Evolutionary conservation across 768 basidiomycete genomes (phyloP).

Genomic region (Dentipellis fragilis): DNA sequence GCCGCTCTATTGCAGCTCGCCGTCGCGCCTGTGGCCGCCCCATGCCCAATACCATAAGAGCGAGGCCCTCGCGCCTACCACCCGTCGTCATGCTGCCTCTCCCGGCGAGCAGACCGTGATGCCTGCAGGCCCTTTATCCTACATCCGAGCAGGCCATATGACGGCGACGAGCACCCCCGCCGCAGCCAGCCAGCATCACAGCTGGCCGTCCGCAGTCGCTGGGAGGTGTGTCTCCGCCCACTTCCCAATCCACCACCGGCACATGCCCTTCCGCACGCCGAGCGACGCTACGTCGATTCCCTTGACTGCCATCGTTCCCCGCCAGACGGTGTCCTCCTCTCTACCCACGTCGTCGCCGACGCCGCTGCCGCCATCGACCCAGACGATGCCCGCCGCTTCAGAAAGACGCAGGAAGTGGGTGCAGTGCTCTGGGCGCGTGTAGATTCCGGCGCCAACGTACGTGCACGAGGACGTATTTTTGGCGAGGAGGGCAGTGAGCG

Average conservation of each 20-base stretch:
- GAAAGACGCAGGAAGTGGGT: slow-evolving; percentile 38
- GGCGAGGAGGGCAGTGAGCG: slow-evolving; percentile 39
- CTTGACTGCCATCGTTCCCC: slow-evolving; percentile 20
- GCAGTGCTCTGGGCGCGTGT: slow-evolving; percentile 45
- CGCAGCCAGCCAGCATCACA: no score
- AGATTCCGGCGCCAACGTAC: slow-evolving; percentile 57
- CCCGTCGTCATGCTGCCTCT: no score
- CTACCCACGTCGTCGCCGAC: slow-evolving; percentile 28
- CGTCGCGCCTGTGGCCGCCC: no score
- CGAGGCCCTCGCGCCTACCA: no score
- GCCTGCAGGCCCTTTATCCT: no score
- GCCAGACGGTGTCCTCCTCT: slow-evolving; percentile 4
- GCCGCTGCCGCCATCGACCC: slow-evolving; percentile 42
- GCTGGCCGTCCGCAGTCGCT: no score
- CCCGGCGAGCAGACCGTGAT: no score
- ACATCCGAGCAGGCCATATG: no score
- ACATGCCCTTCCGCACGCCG: slow-evolving; percentile 43
- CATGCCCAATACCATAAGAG: no score
- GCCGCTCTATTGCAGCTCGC: no score
- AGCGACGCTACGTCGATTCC: slow-evolving; percentile 39
- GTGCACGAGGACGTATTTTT: slow-evolving; percentile 30
- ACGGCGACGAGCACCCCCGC: no score
- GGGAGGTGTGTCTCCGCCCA: slow-evolving; percentile 22
- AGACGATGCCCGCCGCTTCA: slow-evolving; percentile 29
- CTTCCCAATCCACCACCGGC: slow-evolving; percentile 53